phyloP scores from a whole-genome alignment of 2,329 filamentous ascomycete genomes.

The Ustulina deusta region DNA sequence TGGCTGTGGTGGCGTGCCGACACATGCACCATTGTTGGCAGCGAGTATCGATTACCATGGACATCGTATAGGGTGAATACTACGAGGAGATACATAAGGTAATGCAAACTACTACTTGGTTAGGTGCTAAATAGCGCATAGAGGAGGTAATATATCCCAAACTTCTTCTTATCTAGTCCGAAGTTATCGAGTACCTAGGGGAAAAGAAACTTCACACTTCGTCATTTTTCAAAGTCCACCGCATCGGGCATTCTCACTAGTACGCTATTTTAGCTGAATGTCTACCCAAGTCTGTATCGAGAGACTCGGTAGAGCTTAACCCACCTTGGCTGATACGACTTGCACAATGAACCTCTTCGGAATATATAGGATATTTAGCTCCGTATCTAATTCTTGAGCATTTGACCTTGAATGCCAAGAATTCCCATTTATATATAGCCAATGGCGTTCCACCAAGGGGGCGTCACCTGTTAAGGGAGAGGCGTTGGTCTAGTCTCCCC shows the following conservation, averaged over 20 bases:
- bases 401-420: slow-evolving; percentile 14
- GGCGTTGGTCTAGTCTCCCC: slow-evolving; percentile 7
- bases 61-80: background rate
- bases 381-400: background rate
- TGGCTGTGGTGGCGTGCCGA: slow-evolving; percentile 6
- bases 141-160: slow-evolving; percentile 3
- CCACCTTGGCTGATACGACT: background rate
- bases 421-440: slow-evolving; percentile 6
- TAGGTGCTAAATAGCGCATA: background rate
- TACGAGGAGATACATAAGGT: background rate
- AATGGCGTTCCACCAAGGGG: slow-evolving; percentile 14
- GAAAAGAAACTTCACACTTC: slow-evolving; percentile 2
- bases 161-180: slow-evolving; percentile 4
- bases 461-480: background rate
- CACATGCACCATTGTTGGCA: slow-evolving; percentile 11
- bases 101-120: background rate
- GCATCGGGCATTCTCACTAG: background rate
- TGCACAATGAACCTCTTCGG: background rate
- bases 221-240: background rate
- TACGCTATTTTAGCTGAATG: background rate
- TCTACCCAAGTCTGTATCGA: no score
- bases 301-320: background rate
- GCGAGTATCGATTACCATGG: background rate
- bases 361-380: slow-evolving; percentile 1
- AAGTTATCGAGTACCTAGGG: background rate